phyloP scores from a whole-genome alignment of 805 yeast species.

The Kazachstania psychrophila region DNA sequence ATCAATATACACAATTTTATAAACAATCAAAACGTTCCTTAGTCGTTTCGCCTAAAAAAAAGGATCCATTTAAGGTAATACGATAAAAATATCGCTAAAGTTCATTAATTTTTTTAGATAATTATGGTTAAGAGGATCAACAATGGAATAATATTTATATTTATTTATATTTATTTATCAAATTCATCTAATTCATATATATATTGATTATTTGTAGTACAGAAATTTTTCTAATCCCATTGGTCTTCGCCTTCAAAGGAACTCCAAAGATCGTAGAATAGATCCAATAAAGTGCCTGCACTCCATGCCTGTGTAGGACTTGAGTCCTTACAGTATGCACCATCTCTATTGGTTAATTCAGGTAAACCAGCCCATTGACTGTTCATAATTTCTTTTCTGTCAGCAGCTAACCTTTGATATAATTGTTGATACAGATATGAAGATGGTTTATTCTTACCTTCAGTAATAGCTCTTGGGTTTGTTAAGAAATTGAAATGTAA shows the following conservation, averaged over 20 bases:
- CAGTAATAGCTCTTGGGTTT: slow-evolving; percentile 30
- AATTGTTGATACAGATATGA: slow-evolving; percentile 48
- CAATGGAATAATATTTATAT: too few relatives aligned
- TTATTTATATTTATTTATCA: too few relatives aligned
- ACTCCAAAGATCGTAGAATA: slow-evolving; percentile 56
- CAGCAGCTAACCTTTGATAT: slow-evolving; percentile 51
- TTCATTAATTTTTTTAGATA: too few relatives aligned
- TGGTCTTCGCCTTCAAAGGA: slow-evolving; percentile 6
- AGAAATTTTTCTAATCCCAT: slow-evolving; percentile 1
- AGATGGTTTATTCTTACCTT: slow-evolving; percentile 32
- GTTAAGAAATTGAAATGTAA: slow-evolving; percentile 41
- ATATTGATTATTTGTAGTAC: too few relatives aligned
- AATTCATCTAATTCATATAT: too few relatives aligned
- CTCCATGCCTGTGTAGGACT: slow-evolving; percentile 99
- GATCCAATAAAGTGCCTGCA: slow-evolving; percentile 71
- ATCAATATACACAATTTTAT: too few relatives aligned
- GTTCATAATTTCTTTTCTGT: slow-evolving; percentile 58
- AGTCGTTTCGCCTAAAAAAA: too few relatives aligned
- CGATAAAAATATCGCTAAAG: too few relatives aligned
- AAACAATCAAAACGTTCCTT: too few relatives aligned
- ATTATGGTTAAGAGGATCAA: too few relatives aligned
- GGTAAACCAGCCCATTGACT: slow-evolving; percentile 92
- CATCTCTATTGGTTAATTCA: slow-evolving; percentile 84
- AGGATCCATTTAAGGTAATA: too few relatives aligned
- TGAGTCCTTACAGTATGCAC: slow-evolving; percentile 71